Conservation (phyloP, 176 grass and related monocot species). For the Musa acuminata region DNA sequence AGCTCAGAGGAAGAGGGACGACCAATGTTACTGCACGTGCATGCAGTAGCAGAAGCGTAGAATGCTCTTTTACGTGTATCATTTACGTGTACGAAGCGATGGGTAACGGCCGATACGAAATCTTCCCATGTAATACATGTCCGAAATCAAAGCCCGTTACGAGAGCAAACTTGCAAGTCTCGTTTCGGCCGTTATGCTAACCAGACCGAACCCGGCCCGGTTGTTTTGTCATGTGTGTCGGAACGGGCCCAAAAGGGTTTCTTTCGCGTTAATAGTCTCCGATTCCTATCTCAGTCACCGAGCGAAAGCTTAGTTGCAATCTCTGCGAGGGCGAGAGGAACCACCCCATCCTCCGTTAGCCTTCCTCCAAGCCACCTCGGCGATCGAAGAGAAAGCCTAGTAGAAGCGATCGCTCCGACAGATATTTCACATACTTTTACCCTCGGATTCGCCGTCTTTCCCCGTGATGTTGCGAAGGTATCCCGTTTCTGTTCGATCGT, state of each 20-base stretch:
- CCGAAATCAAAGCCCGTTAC: too few relatives aligned
- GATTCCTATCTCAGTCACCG: not conserved
- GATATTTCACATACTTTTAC: not conserved
- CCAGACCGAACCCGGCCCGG: not conserved
- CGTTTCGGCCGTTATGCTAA: not conserved
- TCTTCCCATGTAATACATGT: too few relatives aligned
- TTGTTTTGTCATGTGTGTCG: not conserved
- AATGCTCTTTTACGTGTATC: too few relatives aligned
- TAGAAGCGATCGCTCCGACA: not conserved
- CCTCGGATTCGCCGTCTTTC: too few relatives aligned
- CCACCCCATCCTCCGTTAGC: not conserved
- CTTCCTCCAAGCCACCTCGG: not conserved
- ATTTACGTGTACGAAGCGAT: too few relatives aligned
- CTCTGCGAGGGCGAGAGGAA: not conserved
- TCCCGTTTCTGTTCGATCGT: not conserved
- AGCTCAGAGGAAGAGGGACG: too few relatives aligned
- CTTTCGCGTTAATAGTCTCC: not conserved
- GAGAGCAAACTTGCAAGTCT: too few relatives aligned
- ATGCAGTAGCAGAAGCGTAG: too few relatives aligned
- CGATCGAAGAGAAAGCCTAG: not conserved
- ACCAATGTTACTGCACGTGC: too few relatives aligned
- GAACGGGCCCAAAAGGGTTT: not conserved
- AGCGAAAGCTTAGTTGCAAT: not conserved
- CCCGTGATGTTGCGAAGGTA: constrained; percentile 15
- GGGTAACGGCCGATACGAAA: too few relatives aligned